Percentiles rank a stretch among this genome's conserved stretches.
Conservation (phyloP, 2,329 filamentous ascomycete species). For the Fusarium sp. region DNA sequence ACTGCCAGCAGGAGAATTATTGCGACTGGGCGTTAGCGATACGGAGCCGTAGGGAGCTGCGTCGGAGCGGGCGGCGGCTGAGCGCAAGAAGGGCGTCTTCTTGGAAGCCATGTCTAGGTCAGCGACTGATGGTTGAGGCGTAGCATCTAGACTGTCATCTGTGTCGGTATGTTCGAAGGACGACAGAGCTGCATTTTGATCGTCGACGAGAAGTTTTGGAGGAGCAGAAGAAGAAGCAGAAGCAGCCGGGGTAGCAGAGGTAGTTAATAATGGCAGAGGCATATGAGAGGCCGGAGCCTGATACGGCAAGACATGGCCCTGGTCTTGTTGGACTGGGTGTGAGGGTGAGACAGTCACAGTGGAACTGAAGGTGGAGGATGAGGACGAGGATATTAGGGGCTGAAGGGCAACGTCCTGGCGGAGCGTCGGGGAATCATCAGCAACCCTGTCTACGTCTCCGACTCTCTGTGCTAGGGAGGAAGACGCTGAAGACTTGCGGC, state of each 20-base stretch:
- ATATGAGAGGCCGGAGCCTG: constrained; percentile 42
- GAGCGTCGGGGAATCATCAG: constrained; percentile 43
- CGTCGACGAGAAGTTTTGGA: not conserved
- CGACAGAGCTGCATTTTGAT: constrained; percentile 24
- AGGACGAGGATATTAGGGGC: constrained; percentile 46
- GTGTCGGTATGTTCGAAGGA: constrained; percentile 13
- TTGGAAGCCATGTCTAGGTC: constrained; percentile 51
- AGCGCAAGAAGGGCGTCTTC: constrained; percentile 52
- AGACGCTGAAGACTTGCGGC: constrained; percentile 39
- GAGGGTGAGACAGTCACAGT: constrained; percentile 45
- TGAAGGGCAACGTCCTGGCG: constrained; percentile 49
- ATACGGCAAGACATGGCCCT: constrained; percentile 45
- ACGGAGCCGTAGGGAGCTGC: constrained; percentile 55
- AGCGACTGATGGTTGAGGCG: constrained; percentile 27
- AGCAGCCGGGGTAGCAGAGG: constrained; percentile 28
- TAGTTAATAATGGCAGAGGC: constrained; percentile 39
- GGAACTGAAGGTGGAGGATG: constrained; percentile 43
- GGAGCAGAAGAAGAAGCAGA: constrained; percentile 8
- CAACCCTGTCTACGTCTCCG: constrained; percentile 42
- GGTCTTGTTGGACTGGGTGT: constrained; percentile 35
- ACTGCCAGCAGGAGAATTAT: constrained; percentile 51
- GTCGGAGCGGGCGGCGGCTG: constrained; percentile 45
- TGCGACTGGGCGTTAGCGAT: constrained; percentile 50
- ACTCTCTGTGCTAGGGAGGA: constrained; percentile 37
- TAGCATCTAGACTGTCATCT: constrained; percentile 43